phyloP scores from a whole-genome alignment of 345 rosid genomes.

The Carallia pectinifolia region DNA sequence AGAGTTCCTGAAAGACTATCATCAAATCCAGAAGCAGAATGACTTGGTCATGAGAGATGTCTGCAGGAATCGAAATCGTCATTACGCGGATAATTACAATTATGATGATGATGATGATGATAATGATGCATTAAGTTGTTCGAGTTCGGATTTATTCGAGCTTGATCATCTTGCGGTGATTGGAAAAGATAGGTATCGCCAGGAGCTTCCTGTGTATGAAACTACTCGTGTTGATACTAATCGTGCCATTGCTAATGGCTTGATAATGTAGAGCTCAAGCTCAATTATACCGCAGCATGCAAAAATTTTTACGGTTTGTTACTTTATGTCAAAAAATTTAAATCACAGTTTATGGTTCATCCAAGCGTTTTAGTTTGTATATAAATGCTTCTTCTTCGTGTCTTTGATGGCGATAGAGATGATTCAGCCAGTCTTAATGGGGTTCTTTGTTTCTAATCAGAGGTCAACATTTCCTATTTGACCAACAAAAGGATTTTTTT shows the following conservation, averaged over 20 bases:
- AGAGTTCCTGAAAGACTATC: slow-evolving; percentile 42
- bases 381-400: too few relatives aligned
- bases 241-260: slow-evolving; percentile 53
- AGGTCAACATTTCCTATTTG: too few relatives aligned
- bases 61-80: not conserved
- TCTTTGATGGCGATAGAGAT: too few relatives aligned
- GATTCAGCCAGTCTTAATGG: too few relatives aligned
- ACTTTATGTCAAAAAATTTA: not conserved
- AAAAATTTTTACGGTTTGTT: not conserved
- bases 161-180: slow-evolving; percentile 29
- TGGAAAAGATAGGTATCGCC: slow-evolving; percentile 32
- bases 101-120: slow-evolving; percentile 21
- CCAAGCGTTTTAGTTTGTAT: too few relatives aligned
- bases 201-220: slow-evolving; percentile 73
- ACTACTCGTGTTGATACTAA: slow-evolving; percentile 51
- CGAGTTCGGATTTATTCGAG: slow-evolving; percentile 34
- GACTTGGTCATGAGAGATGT: slow-evolving; percentile 9
- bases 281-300: not conserved
- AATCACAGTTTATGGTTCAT: not conserved
- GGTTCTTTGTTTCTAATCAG: too few relatives aligned
- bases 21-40: slow-evolving; percentile 31
- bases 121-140: slow-evolving; percentile 28
- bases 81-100: slow-evolving; percentile 5
- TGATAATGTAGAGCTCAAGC: slow-evolving; percentile 4
- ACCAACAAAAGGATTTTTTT: too few relatives aligned